Evolutionary conservation across 768 basidiomycete genomes (phyloP).

Genomic region (Pulveroboletus sp.): DNA sequence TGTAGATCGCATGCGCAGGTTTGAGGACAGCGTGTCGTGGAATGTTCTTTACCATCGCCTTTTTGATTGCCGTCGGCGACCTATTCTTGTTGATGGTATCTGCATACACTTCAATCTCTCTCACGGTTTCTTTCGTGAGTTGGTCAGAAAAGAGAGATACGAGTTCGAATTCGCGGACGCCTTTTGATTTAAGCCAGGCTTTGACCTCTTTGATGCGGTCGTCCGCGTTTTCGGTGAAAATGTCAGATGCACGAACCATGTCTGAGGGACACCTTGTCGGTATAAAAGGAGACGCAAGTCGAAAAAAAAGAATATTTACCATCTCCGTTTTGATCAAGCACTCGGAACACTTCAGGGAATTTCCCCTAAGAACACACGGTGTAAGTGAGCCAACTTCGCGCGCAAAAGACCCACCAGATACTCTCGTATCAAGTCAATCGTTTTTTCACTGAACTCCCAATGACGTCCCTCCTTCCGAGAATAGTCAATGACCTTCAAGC

Average conservation of each 20-base stretch:
- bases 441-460: slow-evolving; percentile 94
- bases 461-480: slow-evolving; percentile 74
- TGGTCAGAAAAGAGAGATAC: slow-evolving; percentile 92
- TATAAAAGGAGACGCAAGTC: neutral
- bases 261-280: slow-evolving; percentile 41
- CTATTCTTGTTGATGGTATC: slow-evolving; percentile 62
- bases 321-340: slow-evolving; percentile 67
- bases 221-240: slow-evolving; percentile 60
- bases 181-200: slow-evolving; percentile 80
- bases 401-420: slow-evolving; percentile 57
- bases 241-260: slow-evolving; percentile 60
- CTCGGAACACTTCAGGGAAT: slow-evolving; percentile 81
- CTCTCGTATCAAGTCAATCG: slow-evolving; percentile 71
- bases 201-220: slow-evolving; percentile 71
- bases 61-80: slow-evolving; percentile 66
- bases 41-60: slow-evolving; percentile 88
- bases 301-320: slow-evolving; percentile 35
- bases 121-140: slow-evolving; percentile 83
- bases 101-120: slow-evolving; percentile 72
- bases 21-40: slow-evolving; percentile 92
- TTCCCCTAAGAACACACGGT: slow-evolving; percentile 39
- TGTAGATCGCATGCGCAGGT: slow-evolving; percentile 83
- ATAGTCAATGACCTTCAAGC: slow-evolving; percentile 89
- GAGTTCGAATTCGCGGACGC: slow-evolving; percentile 86
- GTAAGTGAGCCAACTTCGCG: neutral